These are phyloP conservation scores for Globisporangium recalcitrans DNA, from an alignment of 352 stramenopile species.

Conservation along the genomic window DNA sequence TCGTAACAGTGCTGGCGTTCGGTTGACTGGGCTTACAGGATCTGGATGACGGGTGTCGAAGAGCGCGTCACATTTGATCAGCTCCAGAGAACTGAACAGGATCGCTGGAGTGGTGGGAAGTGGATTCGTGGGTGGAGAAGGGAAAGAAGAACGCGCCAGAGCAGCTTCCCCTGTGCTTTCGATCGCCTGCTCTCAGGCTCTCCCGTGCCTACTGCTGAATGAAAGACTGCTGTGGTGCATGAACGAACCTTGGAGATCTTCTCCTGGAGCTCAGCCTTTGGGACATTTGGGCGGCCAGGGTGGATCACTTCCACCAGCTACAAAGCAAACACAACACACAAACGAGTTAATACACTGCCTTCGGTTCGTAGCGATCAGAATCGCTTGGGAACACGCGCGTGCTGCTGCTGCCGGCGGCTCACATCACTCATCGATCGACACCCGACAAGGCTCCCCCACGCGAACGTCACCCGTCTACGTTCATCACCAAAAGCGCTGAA, in stretches of 20 bases:
- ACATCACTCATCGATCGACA: background rate
- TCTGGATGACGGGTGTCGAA: background rate
- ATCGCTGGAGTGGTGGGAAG: background rate
- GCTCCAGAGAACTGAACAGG: background rate
- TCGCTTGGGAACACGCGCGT: background rate
- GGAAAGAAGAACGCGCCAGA: background rate
- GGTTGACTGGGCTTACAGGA: background rate
- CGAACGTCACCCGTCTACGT: background rate
- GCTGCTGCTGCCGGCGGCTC: too few species aligned
- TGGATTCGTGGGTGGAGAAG: background rate
- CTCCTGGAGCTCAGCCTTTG: conserved; percentile 96
- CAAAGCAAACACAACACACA: conserved; percentile 6
- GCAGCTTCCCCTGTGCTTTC: conserved; percentile 1
- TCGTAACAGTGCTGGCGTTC: background rate
- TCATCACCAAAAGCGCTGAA: background rate
- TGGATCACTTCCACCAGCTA: conserved; percentile 98
- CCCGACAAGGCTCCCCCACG: background rate
- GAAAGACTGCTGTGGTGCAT: background rate
- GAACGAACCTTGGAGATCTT: conserved; percentile 94
- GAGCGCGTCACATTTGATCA: background rate
- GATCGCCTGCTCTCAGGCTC: conserved; percentile 4
- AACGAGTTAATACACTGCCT: background rate
- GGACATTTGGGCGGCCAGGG: conserved; percentile 94
- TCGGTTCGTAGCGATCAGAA: background rate
- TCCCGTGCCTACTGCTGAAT: background rate